Conservation (phyloP, 768 basidiomycete species). For the Mycena kentingensis region DNA sequence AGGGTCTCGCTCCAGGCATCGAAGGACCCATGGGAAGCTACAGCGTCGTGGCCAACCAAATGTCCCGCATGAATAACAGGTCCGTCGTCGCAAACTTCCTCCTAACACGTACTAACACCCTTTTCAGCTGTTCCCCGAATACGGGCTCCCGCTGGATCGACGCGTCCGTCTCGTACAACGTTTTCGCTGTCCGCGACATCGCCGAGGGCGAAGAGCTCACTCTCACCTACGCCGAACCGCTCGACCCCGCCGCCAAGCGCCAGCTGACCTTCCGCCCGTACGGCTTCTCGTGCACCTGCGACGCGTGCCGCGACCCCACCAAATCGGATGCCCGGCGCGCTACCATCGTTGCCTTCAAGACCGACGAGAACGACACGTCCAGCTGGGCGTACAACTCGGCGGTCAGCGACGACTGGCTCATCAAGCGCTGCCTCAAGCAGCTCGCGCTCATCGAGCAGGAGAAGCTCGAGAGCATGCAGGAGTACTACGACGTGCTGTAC, state of each 20-base stretch:
- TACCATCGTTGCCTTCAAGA: background rate
- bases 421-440: slow-evolving; percentile 3
- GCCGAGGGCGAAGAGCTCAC: slow-evolving; percentile 37
- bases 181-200: slow-evolving; percentile 33
- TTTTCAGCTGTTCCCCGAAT: slow-evolving; percentile 30
- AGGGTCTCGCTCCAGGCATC: slow-evolving; percentile 4
- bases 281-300: slow-evolving; percentile 38
- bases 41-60: slow-evolving; percentile 17
- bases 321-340: slow-evolving; percentile 7
- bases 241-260: slow-evolving; percentile 23
- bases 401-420: slow-evolving; percentile 3
- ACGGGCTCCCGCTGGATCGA: slow-evolving; percentile 24
- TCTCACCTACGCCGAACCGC: slow-evolving; percentile 26
- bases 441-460: background rate
- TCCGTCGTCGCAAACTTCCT: background rate
- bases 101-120: background rate
- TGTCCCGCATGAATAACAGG: slow-evolving; percentile 32
- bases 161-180: slow-evolving; percentile 30
- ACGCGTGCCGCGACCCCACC: slow-evolving; percentile 28
- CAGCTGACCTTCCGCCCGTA: slow-evolving; percentile 31
- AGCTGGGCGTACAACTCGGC: background rate
- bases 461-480: background rate
- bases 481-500: background rate
- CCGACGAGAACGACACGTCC: background rate
- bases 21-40: background rate